Conservation (phyloP, 2,329 filamentous ascomycete species). For the Botrytis aclada region DNA sequence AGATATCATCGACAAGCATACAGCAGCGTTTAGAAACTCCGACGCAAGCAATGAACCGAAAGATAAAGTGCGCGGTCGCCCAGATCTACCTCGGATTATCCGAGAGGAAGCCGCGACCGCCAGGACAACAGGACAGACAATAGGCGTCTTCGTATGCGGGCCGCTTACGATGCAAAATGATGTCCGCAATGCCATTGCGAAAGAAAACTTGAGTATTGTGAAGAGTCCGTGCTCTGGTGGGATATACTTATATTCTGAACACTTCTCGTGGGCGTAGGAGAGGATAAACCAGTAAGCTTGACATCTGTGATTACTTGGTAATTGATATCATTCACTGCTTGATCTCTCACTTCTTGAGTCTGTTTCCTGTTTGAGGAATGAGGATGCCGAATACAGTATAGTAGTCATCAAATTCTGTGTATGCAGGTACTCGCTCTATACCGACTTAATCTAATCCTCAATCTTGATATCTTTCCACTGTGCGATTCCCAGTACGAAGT, state of each 20-base stretch:
- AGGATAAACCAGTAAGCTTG: background rate
- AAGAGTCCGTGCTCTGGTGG: background rate
- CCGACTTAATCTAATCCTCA: background rate
- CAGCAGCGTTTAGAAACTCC: background rate
- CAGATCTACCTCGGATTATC: background rate
- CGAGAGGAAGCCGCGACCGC: background rate
- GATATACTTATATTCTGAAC: background rate
- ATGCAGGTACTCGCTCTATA: accelerated
- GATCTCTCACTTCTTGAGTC: background rate
- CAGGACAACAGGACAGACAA: background rate
- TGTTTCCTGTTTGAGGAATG: background rate
- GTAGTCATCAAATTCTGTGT: accelerated
- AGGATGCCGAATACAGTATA: background rate
- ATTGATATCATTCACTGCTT: background rate
- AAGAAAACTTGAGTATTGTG: background rate
- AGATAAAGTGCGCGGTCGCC: background rate
- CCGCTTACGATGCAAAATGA: background rate
- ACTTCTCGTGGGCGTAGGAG: background rate
- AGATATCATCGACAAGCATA: background rate
- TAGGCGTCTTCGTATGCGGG: background rate
- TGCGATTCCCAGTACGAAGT: background rate
- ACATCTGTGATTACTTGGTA: background rate
- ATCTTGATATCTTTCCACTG: background rate
- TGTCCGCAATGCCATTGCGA: background rate
- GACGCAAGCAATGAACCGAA: background rate